These are phyloP conservation scores for Isabelozyma gotoi DNA, from an alignment of 805 yeast species.

Conservation along the genomic window DNA sequence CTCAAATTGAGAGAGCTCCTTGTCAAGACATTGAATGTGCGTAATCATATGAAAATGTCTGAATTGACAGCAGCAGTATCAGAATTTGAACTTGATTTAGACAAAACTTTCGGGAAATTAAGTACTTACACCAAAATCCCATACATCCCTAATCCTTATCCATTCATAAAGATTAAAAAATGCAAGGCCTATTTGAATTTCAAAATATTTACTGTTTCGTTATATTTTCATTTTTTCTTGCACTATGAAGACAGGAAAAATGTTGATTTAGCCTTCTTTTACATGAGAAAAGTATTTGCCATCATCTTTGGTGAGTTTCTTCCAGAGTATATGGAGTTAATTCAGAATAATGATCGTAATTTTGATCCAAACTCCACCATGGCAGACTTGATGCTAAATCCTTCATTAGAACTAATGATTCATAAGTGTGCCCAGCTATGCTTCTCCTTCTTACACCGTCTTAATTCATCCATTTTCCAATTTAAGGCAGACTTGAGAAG, in stretches of 20 bases:
- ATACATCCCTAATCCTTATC: slow-evolving; percentile 13
- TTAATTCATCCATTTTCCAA: slow-evolving; percentile 19
- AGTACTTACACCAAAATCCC: slow-evolving; percentile 15
- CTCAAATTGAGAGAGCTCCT: slow-evolving; percentile 25
- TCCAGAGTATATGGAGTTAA: slow-evolving; percentile 29
- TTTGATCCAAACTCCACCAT: slow-evolving; percentile 35
- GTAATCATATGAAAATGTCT: slow-evolving; percentile 13
- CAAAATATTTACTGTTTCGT: slow-evolving; percentile 24
- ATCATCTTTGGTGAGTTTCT: slow-evolving; percentile 25
- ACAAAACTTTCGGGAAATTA: slow-evolving; percentile 26
- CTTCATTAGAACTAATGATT: slow-evolving; percentile 23
- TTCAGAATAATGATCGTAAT: slow-evolving; percentile 27
- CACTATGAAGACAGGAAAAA: slow-evolving; percentile 36
- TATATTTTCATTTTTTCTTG: slow-evolving; percentile 34
- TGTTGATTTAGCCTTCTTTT: slow-evolving; percentile 29
- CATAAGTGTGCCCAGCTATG: slow-evolving; percentile 29
- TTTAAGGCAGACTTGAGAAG: slow-evolving; percentile 15
- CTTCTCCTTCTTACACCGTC: slow-evolving; percentile 21
- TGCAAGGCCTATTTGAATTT: slow-evolving; percentile 28
- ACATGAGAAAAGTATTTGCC: slow-evolving; percentile 28
- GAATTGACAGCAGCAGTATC: slow-evolving; percentile 21
- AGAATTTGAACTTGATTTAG: slow-evolving; percentile 36
- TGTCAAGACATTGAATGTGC: slow-evolving; percentile 18
- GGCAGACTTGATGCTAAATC: slow-evolving; percentile 42
- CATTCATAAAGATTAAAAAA: slow-evolving; percentile 22